phyloP scores from a whole-genome alignment of 345 rosid genomes.

The Euphorbia tirucalli region DNA sequence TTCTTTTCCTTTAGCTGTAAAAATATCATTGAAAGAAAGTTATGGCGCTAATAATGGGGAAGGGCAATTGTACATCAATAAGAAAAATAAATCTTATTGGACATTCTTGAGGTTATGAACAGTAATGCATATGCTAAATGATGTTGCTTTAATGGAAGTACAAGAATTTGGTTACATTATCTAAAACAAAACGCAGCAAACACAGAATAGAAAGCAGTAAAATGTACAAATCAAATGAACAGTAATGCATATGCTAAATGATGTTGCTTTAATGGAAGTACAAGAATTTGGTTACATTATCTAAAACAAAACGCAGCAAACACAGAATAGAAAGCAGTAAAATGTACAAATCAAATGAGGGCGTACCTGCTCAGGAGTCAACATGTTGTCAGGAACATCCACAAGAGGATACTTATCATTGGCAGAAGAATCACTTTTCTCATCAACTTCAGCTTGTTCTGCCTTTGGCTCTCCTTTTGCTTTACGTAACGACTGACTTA shows the following conservation, averaged over 20 bases:
- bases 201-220: neutral
- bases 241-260: neutral
- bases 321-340: neutral
- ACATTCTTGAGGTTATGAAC: neutral
- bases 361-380: conserved; percentile 78
- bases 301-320: neutral
- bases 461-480: conserved; percentile 79
- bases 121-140: neutral
- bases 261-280: neutral
- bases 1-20: conserved; percentile 84
- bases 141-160: neutral
- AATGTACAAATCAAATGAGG: neutral
- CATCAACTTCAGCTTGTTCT: conserved; percentile 74
- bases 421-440: conserved; percentile 50
- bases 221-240: neutral
- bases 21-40: neutral
- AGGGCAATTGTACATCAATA: neutral
- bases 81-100: neutral
- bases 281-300: neutral
- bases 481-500: conserved; percentile 67
- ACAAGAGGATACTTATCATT: conserved; percentile 74
- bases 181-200: neutral
- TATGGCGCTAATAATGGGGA: neutral
- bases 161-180: neutral
- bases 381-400: conserved; percentile 67